Conservation (phyloP, 441 rosid species). For the Erysimum cheiri region DNA sequence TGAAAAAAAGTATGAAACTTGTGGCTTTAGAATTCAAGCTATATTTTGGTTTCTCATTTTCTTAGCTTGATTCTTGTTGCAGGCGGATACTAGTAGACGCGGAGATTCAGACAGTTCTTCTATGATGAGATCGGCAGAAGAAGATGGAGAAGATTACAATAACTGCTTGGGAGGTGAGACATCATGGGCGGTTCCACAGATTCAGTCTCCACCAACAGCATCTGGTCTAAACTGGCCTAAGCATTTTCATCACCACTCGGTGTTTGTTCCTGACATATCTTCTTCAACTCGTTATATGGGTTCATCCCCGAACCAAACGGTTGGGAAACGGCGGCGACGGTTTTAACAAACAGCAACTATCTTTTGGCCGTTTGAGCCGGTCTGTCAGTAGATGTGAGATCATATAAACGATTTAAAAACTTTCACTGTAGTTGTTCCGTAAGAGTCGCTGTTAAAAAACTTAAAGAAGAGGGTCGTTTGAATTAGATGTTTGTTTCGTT, state of each 20-base stretch:
- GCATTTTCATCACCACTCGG: slow-evolving; percentile 43
- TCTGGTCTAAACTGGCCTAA: slow-evolving; percentile 90
- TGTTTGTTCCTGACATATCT: slow-evolving; percentile 76
- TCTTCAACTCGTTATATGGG: slow-evolving; percentile 45
- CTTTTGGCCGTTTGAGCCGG: slow-evolving; percentile 3
- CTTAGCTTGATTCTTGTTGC: slow-evolving; percentile 25
- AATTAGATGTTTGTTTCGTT: background rate
- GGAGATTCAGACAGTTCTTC: slow-evolving; percentile 79
- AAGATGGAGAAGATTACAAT: slow-evolving; percentile 55
- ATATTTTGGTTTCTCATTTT: slow-evolving; percentile 1
- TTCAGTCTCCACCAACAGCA: slow-evolving; percentile 89
- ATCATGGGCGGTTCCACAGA: slow-evolving; percentile 81
- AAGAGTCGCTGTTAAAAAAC: background rate
- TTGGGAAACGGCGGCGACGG: slow-evolving; percentile 46
- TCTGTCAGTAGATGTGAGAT: slow-evolving; percentile 16
- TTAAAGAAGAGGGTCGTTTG: background rate
- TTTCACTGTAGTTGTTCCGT: slow-evolving; percentile 26
- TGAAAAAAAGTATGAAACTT: background rate
- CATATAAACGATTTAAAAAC: slow-evolving; percentile 27
- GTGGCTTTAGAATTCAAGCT: background rate
- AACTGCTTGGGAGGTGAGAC: slow-evolving; percentile 60
- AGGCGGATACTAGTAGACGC: slow-evolving; percentile 75
- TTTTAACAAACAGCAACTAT: slow-evolving; percentile 35
- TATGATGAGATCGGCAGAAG: slow-evolving; percentile 64
- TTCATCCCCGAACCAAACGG: slow-evolving; percentile 37